Base-by-base conservation (phyloP, 805 yeast genomes). In the Candida nanaspora region DNA sequence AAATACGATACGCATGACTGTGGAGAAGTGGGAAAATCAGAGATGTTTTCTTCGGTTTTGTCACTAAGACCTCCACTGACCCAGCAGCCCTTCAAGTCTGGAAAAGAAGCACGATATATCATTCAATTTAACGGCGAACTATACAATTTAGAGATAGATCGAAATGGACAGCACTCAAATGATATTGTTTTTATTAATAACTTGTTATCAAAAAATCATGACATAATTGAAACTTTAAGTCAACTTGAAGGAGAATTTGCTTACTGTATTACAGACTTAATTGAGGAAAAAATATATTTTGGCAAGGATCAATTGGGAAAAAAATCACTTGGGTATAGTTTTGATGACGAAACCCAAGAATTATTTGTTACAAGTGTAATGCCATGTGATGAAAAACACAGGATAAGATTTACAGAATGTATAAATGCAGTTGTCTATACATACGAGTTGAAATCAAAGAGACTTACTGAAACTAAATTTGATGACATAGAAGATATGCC, bases 41-140 rank as follows among this genome's bases (percentile, higher is more conserved):
- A 75, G 54, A 42, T 65, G 4, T 72, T 72, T 44, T 81, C 93
- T 0, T 83, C 97, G 0, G 86, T 93, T 0, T 66, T 93, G 15
- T 82, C 95, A 0, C 61, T 93, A 33, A 68, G 98, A 42, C 71
- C 74, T 18, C 98, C 98, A 0, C 75, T 85, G 50, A 78, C 86
- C 0, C 48, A 62, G 25, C 99, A 93, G 59, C 96, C 98, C 0
- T 47, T 78, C 3, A 47, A 43, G 2, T 45, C 46, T 8, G 48
- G 36, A 6, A 49, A 43, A 2, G 44, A 61, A 38, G 46, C 46
- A 8, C 47, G 65, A 49, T 69, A 53, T 38, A 52, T 72, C 0
- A 54, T 94, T 8, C 95, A 87, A 54, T 91, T 83, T 62, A 93
- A 94, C 57, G 99, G 98, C 0, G 97, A 93, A 52, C 61, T 93